Evolutionary conservation across 2,329 filamentous ascomycete species (phyloP), one percentile per base, ranked within the genome.

Genomic region (Plenodomus biglobosus): DNA sequence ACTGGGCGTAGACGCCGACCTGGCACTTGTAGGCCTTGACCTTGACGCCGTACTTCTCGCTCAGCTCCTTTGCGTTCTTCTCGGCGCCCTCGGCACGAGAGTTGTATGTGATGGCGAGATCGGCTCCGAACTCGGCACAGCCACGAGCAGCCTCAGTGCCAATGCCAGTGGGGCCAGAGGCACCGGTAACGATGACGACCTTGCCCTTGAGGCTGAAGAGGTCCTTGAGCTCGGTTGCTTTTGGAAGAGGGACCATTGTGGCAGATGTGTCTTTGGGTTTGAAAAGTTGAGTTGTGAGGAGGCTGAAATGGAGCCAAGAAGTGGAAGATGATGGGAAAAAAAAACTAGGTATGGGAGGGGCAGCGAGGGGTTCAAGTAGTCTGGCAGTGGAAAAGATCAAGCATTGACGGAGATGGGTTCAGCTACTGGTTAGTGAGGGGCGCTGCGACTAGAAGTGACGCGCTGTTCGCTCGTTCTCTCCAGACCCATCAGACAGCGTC

Each of bases 11-110:
- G 71, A 76, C 75, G 67, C 78, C 75, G 56, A 86, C 77, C 65
- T 84, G 74, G 73, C 78, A 80, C 75, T 86, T 84, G 81, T 86
- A 87, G 52, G 84, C 81, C 75, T 85, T 85, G 70, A 77, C 77
- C 75, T 85, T 85, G 72, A 86, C 74, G 56, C 83, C 83, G 73
- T 84, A 85, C 59, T 77, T 78, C 60, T 81, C 76, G 37, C 66
- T 45, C 40, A 86, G 76, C 64, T 85, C 82, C 69, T 82, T 78
- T 52, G 82, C 83, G 74, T 86, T 86, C 77, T 83, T 83, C 74
- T 85, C 79, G 50, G 81, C 84, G 41, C 84, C 84, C 48, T 81
- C 74, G 1, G 80, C 73, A 41, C 83, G 81, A 13, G 82, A 84
- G 53, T 82, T 71, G 74, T 86, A 86, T 59, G 87, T 92, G 71